Percentiles rank a stretch among this genome's conserved stretches.
phyloP scores from a whole-genome alignment of 2,329 filamentous ascomycete species.

The Pyrenophora seminiperda region DNA sequence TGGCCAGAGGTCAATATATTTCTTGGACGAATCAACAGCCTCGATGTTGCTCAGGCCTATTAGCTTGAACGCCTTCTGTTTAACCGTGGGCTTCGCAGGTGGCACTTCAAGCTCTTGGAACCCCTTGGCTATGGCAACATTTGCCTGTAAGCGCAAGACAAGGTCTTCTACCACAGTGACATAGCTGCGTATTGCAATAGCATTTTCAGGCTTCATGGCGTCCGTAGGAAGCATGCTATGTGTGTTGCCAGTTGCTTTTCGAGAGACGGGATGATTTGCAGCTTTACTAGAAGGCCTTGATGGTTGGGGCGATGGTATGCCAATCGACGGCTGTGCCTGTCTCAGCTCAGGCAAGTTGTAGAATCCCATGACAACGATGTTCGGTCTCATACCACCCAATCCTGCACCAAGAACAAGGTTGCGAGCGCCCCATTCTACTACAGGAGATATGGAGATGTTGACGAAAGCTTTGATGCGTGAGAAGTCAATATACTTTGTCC shows the following conservation, averaged over 20 bases:
- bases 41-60: slow-evolving; percentile 43
- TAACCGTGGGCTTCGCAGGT: slow-evolving; percentile 35
- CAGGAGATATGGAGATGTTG: slow-evolving; percentile 81
- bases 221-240: slow-evolving; percentile 70
- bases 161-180: slow-evolving; percentile 84
- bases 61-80: slow-evolving; percentile 32
- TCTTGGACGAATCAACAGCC: slow-evolving; percentile 67
- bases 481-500: slow-evolving; percentile 86
- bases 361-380: slow-evolving; percentile 80
- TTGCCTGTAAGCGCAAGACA: slow-evolving; percentile 76
- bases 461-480: slow-evolving; percentile 89
- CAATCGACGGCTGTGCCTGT: slow-evolving; percentile 61
- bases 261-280: slow-evolving; percentile 30
- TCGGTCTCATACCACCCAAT: slow-evolving; percentile 84
- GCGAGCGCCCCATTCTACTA: slow-evolving; percentile 81
- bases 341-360: slow-evolving; percentile 81
- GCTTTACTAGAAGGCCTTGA: slow-evolving; percentile 41
- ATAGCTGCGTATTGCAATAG: slow-evolving; percentile 74
- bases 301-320: slow-evolving; percentile 58
- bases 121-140: slow-evolving; percentile 82
- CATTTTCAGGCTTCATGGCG: slow-evolving; percentile 68
- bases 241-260: slow-evolving; percentile 55
- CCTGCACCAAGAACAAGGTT: slow-evolving; percentile 83
- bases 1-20: slow-evolving; percentile 86
- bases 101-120: slow-evolving; percentile 79